Evolutionary conservation across 1,139 yeast genomes (phyloP).

Genomic region (Yamadazyma aaseri): DNA sequence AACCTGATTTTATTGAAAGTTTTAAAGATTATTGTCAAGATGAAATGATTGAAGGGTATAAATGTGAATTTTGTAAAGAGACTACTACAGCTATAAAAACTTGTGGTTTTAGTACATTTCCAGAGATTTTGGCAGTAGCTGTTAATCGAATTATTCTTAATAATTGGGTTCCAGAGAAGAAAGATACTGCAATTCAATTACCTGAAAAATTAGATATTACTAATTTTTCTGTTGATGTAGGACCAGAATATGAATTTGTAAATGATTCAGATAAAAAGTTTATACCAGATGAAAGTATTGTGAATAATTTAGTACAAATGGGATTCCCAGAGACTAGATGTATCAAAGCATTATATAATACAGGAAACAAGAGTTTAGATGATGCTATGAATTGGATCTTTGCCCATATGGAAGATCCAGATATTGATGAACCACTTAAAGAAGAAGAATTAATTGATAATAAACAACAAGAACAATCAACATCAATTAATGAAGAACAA

Average conservation of each 20-base stretch:
- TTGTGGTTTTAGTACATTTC: slow-evolving; percentile 59
- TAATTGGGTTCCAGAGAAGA: slow-evolving; percentile 88
- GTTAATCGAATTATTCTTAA: slow-evolving; percentile 79
- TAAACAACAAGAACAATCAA: slow-evolving; percentile 8
- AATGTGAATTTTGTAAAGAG: slow-evolving; percentile 60
- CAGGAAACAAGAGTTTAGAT: slow-evolving; percentile 70
- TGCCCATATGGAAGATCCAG: slow-evolving; percentile 82
- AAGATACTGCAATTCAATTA: slow-evolving; percentile 67
- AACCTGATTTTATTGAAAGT: slow-evolving; percentile 45
- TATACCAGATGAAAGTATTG: slow-evolving; percentile 53
- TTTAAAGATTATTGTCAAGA: slow-evolving; percentile 44
- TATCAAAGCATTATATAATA: slow-evolving; percentile 64
- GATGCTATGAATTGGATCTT: slow-evolving; percentile 90
- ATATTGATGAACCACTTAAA: slow-evolving; percentile 58
- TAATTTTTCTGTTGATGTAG: slow-evolving; percentile 26
- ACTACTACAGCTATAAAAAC: slow-evolving; percentile 46
- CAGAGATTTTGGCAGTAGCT: slow-evolving; percentile 67
- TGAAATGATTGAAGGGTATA: slow-evolving; percentile 62
- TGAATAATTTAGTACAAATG: slow-evolving; percentile 66
- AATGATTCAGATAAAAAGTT: slow-evolving; percentile 31
- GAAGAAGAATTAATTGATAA: too few relatives aligned
- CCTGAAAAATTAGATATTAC: slow-evolving; percentile 48
- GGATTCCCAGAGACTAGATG: slow-evolving; percentile 80
- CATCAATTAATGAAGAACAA: slow-evolving; percentile 36
- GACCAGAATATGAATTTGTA: slow-evolving; percentile 37